These are phyloP conservation scores for Teratosphaeriaceae sp. DNA, from an alignment of 2,329 filamentous ascomycete genomes.

Conservation along the genomic window DNA sequence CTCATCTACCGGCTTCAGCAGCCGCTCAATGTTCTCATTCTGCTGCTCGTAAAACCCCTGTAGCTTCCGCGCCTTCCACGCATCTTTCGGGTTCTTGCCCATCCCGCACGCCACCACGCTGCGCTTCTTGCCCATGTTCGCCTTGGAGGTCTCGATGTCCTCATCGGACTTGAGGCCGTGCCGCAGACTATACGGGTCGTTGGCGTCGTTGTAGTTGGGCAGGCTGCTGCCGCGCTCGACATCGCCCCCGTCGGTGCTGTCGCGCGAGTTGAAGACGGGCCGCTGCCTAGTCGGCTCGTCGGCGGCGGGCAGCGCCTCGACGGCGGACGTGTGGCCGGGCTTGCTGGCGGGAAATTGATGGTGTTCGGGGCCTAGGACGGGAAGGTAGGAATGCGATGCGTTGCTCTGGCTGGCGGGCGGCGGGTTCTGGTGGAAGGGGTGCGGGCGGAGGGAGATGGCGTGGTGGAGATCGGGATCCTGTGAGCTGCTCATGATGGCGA, in stretches of 20 bases:
- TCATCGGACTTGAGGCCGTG: slow-evolving; percentile 71
- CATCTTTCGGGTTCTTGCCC: slow-evolving; percentile 38
- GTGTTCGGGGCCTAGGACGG: slow-evolving; percentile 20
- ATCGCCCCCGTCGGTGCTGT: slow-evolving; percentile 29
- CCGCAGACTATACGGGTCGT: slow-evolving; percentile 76
- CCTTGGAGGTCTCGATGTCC: slow-evolving; percentile 62
- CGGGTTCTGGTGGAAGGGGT: slow-evolving; percentile 35
- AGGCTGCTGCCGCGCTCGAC: slow-evolving; percentile 42
- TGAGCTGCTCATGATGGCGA: slow-evolving; percentile 15
- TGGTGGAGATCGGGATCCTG: slow-evolving; percentile 41
- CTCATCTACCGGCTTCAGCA: slow-evolving; percentile 89
- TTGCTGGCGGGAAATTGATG: slow-evolving; percentile 20
- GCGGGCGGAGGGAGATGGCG: slow-evolving; percentile 43
- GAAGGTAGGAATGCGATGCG: slow-evolving; percentile 14
- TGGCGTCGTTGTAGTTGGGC: slow-evolving; percentile 55
- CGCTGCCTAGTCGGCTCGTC: slow-evolving; percentile 25
- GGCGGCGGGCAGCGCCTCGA: slow-evolving; percentile 24
- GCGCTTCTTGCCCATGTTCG: slow-evolving; percentile 74
- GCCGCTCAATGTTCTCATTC: slow-evolving; percentile 86
- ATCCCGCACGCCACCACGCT: slow-evolving; percentile 11
- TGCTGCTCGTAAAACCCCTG: slow-evolving; percentile 82
- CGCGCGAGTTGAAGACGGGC: slow-evolving; percentile 26
- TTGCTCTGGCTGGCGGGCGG: slow-evolving; percentile 23
- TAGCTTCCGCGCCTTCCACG: slow-evolving; percentile 50
- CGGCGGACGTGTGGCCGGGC: slow-evolving; percentile 33